phyloP scores from a whole-genome alignment of 306 rosid species.

The Dalbergia cultrata region DNA sequence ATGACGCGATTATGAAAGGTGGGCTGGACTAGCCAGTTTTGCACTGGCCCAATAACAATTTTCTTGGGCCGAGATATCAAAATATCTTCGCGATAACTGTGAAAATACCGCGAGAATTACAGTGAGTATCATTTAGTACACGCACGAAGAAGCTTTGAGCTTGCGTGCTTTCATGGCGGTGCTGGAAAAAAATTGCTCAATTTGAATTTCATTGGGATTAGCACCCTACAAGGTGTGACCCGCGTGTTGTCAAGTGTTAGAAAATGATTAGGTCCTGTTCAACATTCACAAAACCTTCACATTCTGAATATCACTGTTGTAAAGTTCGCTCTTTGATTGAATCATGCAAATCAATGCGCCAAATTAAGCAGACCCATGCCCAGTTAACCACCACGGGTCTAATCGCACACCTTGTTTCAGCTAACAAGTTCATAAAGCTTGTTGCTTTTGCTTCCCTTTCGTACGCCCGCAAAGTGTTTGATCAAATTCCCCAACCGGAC shows the following conservation, averaged over 20 bases:
- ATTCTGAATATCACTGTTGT: slow-evolving; percentile 19
- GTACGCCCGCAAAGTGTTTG: slow-evolving; percentile 68
- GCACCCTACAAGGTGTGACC: neutral
- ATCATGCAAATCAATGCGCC: slow-evolving; percentile 59
- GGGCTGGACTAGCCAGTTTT: neutral
- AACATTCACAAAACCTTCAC: slow-evolving; percentile 41
- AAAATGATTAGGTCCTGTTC: slow-evolving; percentile 56
- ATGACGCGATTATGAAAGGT: no score
- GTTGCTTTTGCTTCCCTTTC: slow-evolving; percentile 47
- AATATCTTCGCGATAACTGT: neutral
- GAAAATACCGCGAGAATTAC: neutral
- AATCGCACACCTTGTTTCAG: slow-evolving; percentile 52
- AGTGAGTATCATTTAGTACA: neutral
- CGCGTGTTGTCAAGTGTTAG: neutral
- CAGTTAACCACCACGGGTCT: slow-evolving; percentile 57
- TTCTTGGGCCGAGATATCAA: neutral
- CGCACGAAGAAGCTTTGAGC: neutral
- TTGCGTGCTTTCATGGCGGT: neutral
- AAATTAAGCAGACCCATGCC: slow-evolving; percentile 66
- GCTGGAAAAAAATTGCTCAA: neutral
- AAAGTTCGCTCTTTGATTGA: slow-evolving; percentile 51
- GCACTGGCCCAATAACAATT: neutral
- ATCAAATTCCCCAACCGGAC: slow-evolving; percentile 63
- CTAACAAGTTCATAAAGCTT: slow-evolving; percentile 55
- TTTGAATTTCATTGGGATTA: neutral